phyloP scores from a whole-genome alignment of 1,284 basidiomycete genomes.

The Ganoderma multipileum region DNA sequence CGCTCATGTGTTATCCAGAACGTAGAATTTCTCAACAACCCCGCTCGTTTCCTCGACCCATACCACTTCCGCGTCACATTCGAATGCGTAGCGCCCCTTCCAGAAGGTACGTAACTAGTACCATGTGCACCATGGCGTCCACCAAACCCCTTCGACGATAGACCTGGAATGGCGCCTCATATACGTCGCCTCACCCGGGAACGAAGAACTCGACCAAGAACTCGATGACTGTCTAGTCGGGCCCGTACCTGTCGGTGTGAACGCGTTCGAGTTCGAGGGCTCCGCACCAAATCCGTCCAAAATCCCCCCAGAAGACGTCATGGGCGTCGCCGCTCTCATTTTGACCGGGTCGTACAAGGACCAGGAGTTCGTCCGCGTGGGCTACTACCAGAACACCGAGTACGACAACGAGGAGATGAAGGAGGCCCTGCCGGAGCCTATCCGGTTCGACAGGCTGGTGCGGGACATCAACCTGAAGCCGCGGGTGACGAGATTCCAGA shows the following conservation, averaged over 20 bases:
- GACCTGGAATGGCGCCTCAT: conserved; percentile 98
- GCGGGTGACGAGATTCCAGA: conserved; percentile 91
- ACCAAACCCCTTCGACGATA: conserved; percentile 39
- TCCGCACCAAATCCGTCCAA: conserved; percentile 72
- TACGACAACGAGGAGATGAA: conserved; percentile 95
- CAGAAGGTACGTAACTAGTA: conserved; percentile 70
- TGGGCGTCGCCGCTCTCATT: conserved; percentile 92
- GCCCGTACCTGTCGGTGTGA: conserved; percentile 93
- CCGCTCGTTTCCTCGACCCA: conserved; percentile 88
- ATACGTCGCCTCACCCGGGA: conserved; percentile 94
- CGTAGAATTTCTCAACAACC: conserved; percentile 92
- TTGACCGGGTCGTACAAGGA: conserved; percentile 91
- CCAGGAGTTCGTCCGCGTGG: conserved; percentile 98
- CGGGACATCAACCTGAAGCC: conserved; percentile 94
- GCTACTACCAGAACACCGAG: conserved; percentile 99
- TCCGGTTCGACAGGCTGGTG: conserved; percentile 81
- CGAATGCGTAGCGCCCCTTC: conserved; percentile 93
- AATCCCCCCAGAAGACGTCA: conserved; percentile 84
- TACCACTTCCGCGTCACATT: conserved; percentile 98
- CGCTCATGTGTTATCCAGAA: conserved; percentile 52
- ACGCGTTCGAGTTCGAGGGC: conserved; percentile 96
- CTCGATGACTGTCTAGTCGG: conserved; percentile 96
- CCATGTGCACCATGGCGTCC: not conserved
- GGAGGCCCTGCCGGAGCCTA: conserved; percentile 70
- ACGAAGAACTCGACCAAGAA: conserved; percentile 94